These are phyloP conservation scores for Lasiodiplodia sp. DNA, from an alignment of 2,329 filamentous ascomycete species.

Conservation along the genomic window DNA sequence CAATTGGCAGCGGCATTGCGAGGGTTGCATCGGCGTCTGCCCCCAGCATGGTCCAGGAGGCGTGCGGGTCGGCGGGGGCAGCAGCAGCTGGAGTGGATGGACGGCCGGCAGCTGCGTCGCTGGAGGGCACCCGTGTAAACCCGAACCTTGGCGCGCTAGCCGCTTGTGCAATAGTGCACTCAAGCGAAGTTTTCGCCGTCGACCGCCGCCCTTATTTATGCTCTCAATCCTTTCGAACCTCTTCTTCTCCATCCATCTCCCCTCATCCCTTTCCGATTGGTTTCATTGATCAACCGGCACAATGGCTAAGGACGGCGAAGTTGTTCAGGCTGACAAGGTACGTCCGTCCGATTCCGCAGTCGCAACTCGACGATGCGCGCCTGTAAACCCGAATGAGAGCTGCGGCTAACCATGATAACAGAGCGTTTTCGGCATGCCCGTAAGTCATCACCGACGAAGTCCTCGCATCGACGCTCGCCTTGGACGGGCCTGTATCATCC, in stretches of 20 bases:
- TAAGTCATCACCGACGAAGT: constrained; percentile 37
- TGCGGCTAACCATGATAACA: constrained; percentile 24
- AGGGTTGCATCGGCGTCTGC: constrained; percentile 1
- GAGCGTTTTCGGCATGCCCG: constrained; percentile 61
- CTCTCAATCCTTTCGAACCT: constrained; percentile 13
- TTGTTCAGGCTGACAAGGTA: constrained; percentile 57
- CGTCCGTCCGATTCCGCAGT: neutral
- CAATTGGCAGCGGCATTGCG: constrained; percentile 2
- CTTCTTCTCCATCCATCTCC: constrained; percentile 33
- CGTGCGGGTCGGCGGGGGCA: constrained; percentile 3
- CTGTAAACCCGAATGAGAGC: neutral
- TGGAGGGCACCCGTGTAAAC: neutral
- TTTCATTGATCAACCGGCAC: constrained; percentile 47
- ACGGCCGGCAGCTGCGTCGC: constrained; percentile 1
- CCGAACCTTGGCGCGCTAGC: neutral
- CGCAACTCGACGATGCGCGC: neutral
- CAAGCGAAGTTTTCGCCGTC: constrained; percentile 21
- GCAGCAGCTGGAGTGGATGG: constrained; percentile 4
- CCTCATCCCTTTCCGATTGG: constrained; percentile 45
- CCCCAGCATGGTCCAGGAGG: constrained; percentile 7
- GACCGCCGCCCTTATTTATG: constrained; percentile 24
- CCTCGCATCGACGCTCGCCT: constrained; percentile 31
- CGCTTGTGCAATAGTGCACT: neutral
- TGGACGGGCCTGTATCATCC: neutral
- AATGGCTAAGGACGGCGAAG: constrained; percentile 56